Evolutionary conservation across 2,329 filamentous ascomycete genomes (phyloP).

Genomic region (Aspergillus ruber): DNA sequence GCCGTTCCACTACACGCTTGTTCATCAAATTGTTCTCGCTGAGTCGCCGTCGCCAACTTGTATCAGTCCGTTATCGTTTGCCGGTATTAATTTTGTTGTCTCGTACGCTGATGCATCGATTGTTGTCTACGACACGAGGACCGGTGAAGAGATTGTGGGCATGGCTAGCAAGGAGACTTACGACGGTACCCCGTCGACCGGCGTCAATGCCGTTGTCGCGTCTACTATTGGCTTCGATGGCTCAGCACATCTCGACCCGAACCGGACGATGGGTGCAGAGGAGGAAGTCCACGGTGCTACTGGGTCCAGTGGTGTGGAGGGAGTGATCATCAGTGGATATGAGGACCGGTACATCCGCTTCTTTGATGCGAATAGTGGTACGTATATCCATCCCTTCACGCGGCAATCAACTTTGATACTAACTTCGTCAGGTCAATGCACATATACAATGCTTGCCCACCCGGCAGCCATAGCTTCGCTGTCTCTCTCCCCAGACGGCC

Average conservation of each 20-base stretch:
- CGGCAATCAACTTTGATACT: slow-evolving; percentile 4
- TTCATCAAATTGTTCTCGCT: slow-evolving; percentile 74
- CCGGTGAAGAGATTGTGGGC: slow-evolving; percentile 80
- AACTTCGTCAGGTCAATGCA: slow-evolving; percentile 74
- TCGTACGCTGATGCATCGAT: slow-evolving; percentile 87
- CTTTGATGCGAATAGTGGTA: slow-evolving; percentile 98
- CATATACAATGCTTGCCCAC: slow-evolving; percentile 97
- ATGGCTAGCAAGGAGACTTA: slow-evolving; percentile 96
- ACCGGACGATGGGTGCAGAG: slow-evolving; percentile 59
- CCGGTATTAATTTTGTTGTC: slow-evolving; percentile 85
- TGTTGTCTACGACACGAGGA: slow-evolving; percentile 84
- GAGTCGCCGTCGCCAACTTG: slow-evolving; percentile 74
- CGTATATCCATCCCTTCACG: slow-evolving; percentile 33
- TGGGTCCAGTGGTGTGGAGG: slow-evolving; percentile 75
- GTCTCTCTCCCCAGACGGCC: slow-evolving; percentile 85
- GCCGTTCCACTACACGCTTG: slow-evolving; percentile 78
- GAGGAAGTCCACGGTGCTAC: slow-evolving; percentile 77
- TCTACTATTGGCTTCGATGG: slow-evolving; percentile 75
- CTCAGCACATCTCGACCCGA: slow-evolving; percentile 53
- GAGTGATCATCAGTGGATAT: slow-evolving; percentile 91
- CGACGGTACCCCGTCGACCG: slow-evolving; percentile 72
- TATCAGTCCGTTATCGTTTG: slow-evolving; percentile 78
- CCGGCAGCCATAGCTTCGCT: slow-evolving; percentile 87
- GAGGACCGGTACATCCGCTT: slow-evolving; percentile 95
- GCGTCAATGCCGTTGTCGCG: slow-evolving; percentile 86